Base-by-base conservation (phyloP, 2,329 filamentous ascomycete genomes). In the Fonsecaea multimorphosa region DNA sequence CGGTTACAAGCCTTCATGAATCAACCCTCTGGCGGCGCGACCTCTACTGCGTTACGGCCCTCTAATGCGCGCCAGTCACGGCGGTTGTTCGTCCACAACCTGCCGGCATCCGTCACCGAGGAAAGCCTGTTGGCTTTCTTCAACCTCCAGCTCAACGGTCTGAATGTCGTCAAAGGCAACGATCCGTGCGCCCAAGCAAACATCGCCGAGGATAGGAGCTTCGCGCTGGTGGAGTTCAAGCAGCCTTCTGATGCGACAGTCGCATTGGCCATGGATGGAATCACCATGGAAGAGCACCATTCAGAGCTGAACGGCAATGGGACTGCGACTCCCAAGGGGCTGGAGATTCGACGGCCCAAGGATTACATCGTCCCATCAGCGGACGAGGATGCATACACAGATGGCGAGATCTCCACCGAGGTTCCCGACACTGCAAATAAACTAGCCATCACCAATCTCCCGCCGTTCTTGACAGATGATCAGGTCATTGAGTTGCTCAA, bases 1-100 rank as follows among this genome's bases (percentile, higher is more conserved):
- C 94, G 94, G 78, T 85, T 99, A 55, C 93, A 97, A 77, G 93
- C 94, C 24, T 96, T 99, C 78, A 96, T 97, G 87, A 93, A 91
- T 77, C 93, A 96, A 76, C 91, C 94, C 14, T 87, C 87, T 61
- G 89, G 89, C 61, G 89, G 74, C 80, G 86, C 65, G 72, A 76
- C 51, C 57, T 73, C 68, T 52, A 71, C 71, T 16, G 74, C 92
- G 4, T 86, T 99, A 61, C 96, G 96, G 78, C 93, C 95, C 2
- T 91, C 91, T 60, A 97, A 97, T 78, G 93, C 95, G 16, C 90
- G 95, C 70, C 95, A 99, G 80, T 89, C 93, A 58, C 98, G 96
- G 82, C 91, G 96, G 71, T 86, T 99, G 27, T 87, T 99, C 72
- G 87, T 93, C 32, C 89, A 92, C 80, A 97, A 96, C 75, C 79